Evolutionary conservation across 164 flowering plant species (phyloP), one percentile per base, ranked within the genome.

Genomic region (Macadamia integrifolia): DNA sequence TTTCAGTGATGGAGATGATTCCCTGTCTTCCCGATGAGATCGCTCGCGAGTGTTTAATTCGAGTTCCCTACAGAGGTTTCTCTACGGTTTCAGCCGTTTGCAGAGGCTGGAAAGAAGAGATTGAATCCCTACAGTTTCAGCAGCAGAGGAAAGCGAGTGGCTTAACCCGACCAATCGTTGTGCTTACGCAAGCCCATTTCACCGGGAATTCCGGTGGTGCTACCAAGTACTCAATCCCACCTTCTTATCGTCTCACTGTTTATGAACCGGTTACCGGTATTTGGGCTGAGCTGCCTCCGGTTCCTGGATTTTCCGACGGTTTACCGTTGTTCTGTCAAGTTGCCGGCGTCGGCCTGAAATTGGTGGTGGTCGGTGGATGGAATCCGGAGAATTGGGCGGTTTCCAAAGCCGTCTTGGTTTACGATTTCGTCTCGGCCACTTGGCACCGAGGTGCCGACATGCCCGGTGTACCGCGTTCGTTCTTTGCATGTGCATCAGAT

Each of bases 351-450:
- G 90, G 91, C 28, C 73, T 73, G 64, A 75, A 72, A 23, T 63
- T 91, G 11, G 84, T 89, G 14, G 82, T 87, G 58, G 49, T 91
- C 68, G 97, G 92, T 30, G 97, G 94, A 75, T 80, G 80, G 82
- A 77, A 84, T 66, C 87, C 88, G 66, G 67, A 9, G 0, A 82
- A 86, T 0, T 87, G 86, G 84, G 70, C 66, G 31, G 81, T 69
- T 0, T 72, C 77, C 1, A 64, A 65, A 3, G 65, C 71, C 1
- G 89, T 91, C 1, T 78, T 67, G n/a, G 67, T 87, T 17, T 89
- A 79, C 60, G 73, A 73, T 65, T 86, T 88, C 42, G 58, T 85
- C 2, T 32, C 78, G 1, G 86, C 79, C 66, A 66, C 69, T 69
- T 88, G 97, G 97, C 74, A 81, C 17, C 76, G 82, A 1, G 97